Conservation (phyloP, 2,329 filamentous ascomycete species). For the Alternaria infectoria region DNA sequence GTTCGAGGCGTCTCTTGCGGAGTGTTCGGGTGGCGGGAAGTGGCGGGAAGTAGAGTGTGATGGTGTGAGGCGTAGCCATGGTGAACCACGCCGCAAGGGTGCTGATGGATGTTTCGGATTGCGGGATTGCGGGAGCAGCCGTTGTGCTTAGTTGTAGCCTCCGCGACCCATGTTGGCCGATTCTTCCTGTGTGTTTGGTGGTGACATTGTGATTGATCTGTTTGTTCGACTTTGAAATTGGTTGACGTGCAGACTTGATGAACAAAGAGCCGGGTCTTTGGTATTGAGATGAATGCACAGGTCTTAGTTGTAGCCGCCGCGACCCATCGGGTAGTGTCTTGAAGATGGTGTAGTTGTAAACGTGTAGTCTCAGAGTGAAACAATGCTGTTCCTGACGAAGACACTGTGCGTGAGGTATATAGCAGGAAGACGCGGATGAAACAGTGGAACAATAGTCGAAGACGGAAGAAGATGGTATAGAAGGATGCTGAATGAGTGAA, state of each 20-base stretch:
- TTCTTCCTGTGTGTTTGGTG: slow-evolving; percentile 8
- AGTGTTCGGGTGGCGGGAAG: slow-evolving; percentile 24
- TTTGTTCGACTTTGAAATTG: slow-evolving; percentile 21
- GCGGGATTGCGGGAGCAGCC: slow-evolving; percentile 22
- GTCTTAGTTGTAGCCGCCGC: slow-evolving; percentile 52
- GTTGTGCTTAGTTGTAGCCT: slow-evolving; percentile 41
- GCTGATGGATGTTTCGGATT: slow-evolving; percentile 10
- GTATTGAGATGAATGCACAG: not conserved
- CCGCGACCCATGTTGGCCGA: slow-evolving; percentile 41
- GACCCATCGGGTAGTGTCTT: slow-evolving; percentile 35
- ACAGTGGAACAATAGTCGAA: slow-evolving; percentile 15
- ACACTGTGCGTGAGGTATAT: not conserved
- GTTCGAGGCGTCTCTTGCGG: slow-evolving; percentile 35
- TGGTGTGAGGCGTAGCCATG: slow-evolving; percentile 5
- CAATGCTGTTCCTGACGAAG: slow-evolving; percentile 1
- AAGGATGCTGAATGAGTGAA: slow-evolving; percentile 23
- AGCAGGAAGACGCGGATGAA: slow-evolving; percentile 3
- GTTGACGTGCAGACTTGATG: slow-evolving; percentile 7
- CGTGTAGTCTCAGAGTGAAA: slow-evolving; percentile 4
- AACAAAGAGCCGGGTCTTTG: slow-evolving; percentile 4
- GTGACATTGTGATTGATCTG: slow-evolving; percentile 1
- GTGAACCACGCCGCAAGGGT: not conserved
- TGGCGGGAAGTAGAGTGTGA: slow-evolving; percentile 11
- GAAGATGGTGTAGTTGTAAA: slow-evolving; percentile 5
- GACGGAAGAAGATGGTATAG: slow-evolving; percentile 11